These are phyloP conservation scores for Tirmania nivea DNA, from an alignment of 495 filamentous ascomycete species.

Conservation along the genomic window DNA sequence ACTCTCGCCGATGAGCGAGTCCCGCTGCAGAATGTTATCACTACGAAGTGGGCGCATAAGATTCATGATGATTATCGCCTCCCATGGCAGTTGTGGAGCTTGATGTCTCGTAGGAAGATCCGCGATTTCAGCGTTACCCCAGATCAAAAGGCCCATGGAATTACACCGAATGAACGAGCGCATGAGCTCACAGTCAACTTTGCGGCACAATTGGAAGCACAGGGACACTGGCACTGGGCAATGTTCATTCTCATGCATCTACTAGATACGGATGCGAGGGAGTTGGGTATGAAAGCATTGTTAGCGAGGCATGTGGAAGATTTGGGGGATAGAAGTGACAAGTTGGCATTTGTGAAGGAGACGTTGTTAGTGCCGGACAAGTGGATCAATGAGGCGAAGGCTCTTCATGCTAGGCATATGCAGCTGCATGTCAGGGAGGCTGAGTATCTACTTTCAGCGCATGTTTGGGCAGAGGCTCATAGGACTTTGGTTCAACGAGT, in stretches of 20 bases:
- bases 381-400: constrained; percentile 79
- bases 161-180: constrained; percentile 28
- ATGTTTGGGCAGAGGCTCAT: constrained; percentile 61
- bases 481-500: constrained; percentile 54
- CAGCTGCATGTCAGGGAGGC: constrained; percentile 40
- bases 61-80: constrained; percentile 52
- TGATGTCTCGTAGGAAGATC: constrained; percentile 31
- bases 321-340: constrained; percentile 29
- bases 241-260: constrained; percentile 63
- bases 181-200: constrained; percentile 49
- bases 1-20: constrained; percentile 37
- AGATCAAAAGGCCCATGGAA: constrained; percentile 2
- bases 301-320: constrained; percentile 43
- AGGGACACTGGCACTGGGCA: constrained; percentile 43
- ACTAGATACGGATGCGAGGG: constrained; percentile 36
- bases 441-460: constrained; percentile 51
- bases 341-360: constrained; percentile 35
- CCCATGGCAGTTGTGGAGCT: constrained; percentile 54
- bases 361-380: constrained; percentile 43
- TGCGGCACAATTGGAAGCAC: constrained; percentile 46
- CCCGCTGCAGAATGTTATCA: constrained; percentile 32
- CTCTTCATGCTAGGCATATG: constrained; percentile 49
- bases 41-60: constrained; percentile 35
- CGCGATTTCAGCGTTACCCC: constrained; percentile 26
- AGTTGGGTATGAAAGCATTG: constrained; percentile 43